Percentiles rank a stretch among this genome's conserved stretches.
phyloP scores from a whole-genome alignment of 345 rosid species.

The Eucalyptus viminalis region DNA sequence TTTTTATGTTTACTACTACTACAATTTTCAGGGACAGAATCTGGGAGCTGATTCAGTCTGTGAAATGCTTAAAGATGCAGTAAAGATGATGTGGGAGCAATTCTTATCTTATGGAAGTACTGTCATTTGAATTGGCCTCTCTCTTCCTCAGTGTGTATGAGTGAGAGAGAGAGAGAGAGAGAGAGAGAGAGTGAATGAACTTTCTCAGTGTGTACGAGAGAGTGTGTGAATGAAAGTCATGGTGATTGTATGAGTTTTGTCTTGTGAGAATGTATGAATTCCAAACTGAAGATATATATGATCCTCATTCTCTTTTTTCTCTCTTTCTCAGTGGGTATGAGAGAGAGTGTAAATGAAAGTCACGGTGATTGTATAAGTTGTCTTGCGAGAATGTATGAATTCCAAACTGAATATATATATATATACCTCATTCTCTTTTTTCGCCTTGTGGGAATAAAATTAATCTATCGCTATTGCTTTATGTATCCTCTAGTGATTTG shows the following conservation, averaged over 20 bases:
- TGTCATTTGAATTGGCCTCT: not conserved
- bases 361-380: not conserved
- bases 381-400: not conserved
- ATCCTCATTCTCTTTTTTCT: not conserved
- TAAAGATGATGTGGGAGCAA: conserved; percentile 27
- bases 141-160: not conserved
- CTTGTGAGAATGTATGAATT: not conserved
- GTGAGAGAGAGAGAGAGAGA: not conserved
- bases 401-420: not conserved
- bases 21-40: conserved; percentile 8
- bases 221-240: not conserved
- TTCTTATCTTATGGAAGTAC: conserved; percentile 1
- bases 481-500: not conserved
- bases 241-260: not conserved
- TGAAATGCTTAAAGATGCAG: conserved; percentile 17
- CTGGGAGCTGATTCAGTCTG: not conserved
- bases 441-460: not conserved
- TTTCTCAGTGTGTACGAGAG: not conserved
- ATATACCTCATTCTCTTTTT: not conserved
- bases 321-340: not conserved
- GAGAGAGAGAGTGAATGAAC: not conserved
- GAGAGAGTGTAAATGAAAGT: not conserved
- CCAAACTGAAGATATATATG: not conserved
- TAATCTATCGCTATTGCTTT: not conserved
- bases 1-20: not conserved